Percentiles rank a stretch among this genome's conserved stretches.
phyloP scores from a whole-genome alignment of 2,329 filamentous ascomycete genomes.

The Aspergillus jensenii region DNA sequence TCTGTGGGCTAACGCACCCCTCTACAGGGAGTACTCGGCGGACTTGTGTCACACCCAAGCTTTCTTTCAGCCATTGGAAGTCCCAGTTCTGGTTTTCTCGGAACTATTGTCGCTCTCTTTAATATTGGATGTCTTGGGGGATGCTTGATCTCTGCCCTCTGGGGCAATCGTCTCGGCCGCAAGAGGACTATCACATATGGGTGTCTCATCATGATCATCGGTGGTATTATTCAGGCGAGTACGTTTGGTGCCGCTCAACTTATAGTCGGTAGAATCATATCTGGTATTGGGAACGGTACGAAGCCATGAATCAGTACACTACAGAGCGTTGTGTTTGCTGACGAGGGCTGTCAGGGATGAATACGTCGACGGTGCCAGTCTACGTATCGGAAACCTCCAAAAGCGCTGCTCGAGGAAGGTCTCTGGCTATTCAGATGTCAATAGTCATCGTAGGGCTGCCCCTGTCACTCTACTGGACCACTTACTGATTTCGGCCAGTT shows the following conservation, averaged over 20 bases:
- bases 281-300: conserved; percentile 50
- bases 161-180: conserved; percentile 2
- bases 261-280: conserved; percentile 48
- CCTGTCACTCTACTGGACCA: too few species aligned
- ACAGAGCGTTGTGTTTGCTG: too few species aligned
- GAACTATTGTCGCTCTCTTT: conserved; percentile 50
- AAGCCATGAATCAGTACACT: background rate
- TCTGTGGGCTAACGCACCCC: background rate
- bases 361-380: conserved; percentile 1
- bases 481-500: background rate
- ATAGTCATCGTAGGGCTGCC: background rate
- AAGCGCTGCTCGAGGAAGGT: background rate
- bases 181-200: background rate
- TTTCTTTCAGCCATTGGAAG: conserved; percentile 21
- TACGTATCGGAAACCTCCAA: background rate
- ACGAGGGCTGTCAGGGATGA: background rate
- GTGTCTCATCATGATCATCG: conserved; percentile 36
- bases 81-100: conserved; percentile 29
- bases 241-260: conserved; percentile 47
- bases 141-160: background rate
- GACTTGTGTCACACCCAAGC: conserved; percentile 16
- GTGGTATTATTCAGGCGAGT: conserved; percentile 49
- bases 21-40: conserved; percentile 17
- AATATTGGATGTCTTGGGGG: conserved; percentile 34
- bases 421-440: background rate